Evolutionary conservation across 2,329 filamentous ascomycete species (phyloP).

Genomic region (Arthrobotrys conoides): DNA sequence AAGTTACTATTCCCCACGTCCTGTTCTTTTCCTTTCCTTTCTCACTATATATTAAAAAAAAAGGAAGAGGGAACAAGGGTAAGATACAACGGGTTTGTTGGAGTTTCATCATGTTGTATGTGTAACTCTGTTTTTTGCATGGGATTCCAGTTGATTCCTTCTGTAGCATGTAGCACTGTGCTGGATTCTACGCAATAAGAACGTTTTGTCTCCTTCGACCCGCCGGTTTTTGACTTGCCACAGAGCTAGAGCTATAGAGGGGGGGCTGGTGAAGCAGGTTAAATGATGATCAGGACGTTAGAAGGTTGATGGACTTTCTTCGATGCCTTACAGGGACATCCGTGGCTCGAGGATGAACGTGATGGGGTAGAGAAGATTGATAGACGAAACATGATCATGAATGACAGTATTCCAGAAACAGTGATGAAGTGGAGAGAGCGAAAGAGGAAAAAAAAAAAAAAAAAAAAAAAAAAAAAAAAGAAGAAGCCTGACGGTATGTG

Average conservation of each 20-base stretch:
- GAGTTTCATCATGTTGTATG: slow-evolving; percentile 35
- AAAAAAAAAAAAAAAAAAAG: too few species aligned
- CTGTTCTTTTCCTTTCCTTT: neutral
- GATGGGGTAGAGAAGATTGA: slow-evolving; percentile 27
- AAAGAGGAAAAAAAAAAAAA: too few species aligned
- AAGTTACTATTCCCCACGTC: neutral
- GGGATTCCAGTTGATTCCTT: slow-evolving; percentile 12
- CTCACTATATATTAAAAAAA: too few species aligned
- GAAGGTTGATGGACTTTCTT: too few species aligned
- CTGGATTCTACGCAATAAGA: neutral
- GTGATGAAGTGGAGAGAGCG: slow-evolving; percentile 29
- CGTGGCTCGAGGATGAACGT: slow-evolving; percentile 21
- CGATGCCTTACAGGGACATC: slow-evolving; percentile 47
- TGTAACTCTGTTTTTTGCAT: slow-evolving; percentile 36
- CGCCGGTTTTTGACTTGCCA: slow-evolving; percentile 1
- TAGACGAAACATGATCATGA: slow-evolving; percentile 36
- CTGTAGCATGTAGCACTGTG: too few species aligned
- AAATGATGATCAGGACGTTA: slow-evolving; percentile 15
- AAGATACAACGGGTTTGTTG: slow-evolving; percentile 20
- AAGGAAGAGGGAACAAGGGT: neutral
- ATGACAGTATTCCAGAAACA: slow-evolving; percentile 48
- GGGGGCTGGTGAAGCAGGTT: slow-evolving; percentile 6
- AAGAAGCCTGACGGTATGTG: neutral
- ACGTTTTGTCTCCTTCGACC: slow-evolving; percentile 11
- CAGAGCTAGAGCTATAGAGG: too few species aligned